Base-by-base conservation (phyloP, 495 filamentous ascomycete genomes). In the Lasiosphaeria miniovina region DNA sequence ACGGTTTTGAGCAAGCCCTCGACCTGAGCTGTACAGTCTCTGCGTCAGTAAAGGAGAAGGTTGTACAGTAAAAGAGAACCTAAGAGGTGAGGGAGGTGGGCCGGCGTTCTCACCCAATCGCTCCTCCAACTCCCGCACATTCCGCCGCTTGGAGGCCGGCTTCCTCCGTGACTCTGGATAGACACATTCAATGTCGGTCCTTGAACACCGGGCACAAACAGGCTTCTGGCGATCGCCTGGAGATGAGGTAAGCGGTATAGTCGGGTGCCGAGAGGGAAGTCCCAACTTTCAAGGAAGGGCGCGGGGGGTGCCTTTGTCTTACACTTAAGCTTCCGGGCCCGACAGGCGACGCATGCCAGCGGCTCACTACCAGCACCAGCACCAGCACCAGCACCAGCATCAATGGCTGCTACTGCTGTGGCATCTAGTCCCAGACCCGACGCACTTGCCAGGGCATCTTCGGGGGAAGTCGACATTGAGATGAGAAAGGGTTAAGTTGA, bases 111-210 rank as follows among this genome's bases (percentile, higher is more conserved):
- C 83, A 91, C 90, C 87, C 66, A 95, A 74, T 58, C 90, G 79
- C 51, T 90, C 90, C 72, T 95, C 90, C 60, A 95, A 75, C 67
- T 90, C 88, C 76, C 87, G 91, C 61, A 93, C 90, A 75, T 93
- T 94, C 58, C 88, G 84, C 63, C 90, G 79, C 77, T 93, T 95
- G n/a, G 89, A 90, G 33, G 90, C 88, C 58, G 90, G 92, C 75
- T 93, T 95, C 76, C 88, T 86, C 63, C 90, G 82, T 52, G 88
- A 87, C 71, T 93, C 90, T 66, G 92, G 90, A 66, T 92, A 95
- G 6, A 85, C 74, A 73, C 90, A 95, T 52, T 88, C 87, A 72
- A 86, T 83, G 43, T 84, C 80, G 36, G 90, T 66, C 59, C 87
- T 80, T 32, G 82, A 80, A 68, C 90, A 95, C 11, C 90, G 90